Conservation (phyloP, 371 early-diverging fungal genomes). For the Coemansia sp. region DNA sequence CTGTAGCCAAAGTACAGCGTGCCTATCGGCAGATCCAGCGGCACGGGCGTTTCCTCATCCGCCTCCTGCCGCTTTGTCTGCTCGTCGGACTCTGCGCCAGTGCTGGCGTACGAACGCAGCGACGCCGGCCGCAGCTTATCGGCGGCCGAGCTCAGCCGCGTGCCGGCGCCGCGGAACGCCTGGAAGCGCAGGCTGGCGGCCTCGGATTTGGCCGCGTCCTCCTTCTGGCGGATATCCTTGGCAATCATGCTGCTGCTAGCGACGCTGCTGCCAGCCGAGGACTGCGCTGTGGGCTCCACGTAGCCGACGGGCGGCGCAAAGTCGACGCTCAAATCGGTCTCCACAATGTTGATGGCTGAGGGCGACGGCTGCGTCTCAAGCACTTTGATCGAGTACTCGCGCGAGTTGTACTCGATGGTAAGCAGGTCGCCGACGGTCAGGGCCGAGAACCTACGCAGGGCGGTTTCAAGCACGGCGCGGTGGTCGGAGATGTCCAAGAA, state of each 20-base stretch:
- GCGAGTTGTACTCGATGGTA: constrained; percentile 89
- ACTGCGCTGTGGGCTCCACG: constrained; percentile 73
- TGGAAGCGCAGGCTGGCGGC: constrained; percentile 21
- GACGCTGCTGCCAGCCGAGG: too few relatives aligned
- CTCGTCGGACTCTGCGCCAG: background rate
- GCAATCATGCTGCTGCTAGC: constrained; percentile 36
- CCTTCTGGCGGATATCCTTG: constrained; percentile 25
- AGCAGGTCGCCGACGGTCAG: constrained; percentile 95
- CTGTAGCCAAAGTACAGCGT: constrained; percentile 88
- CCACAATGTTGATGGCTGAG: constrained; percentile 89
- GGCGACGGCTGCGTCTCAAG: constrained; percentile 86
- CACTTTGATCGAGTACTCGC: constrained; percentile 86
- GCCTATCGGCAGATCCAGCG: constrained; percentile 84
- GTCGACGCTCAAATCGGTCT: constrained; percentile 99
- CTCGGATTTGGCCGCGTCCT: constrained; percentile 25
- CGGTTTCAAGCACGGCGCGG: constrained; percentile 96
- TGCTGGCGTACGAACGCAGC: constrained; percentile 26
- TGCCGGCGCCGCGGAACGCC: constrained; percentile 30
- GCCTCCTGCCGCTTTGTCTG: too few relatives aligned
- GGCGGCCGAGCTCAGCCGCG: constrained; percentile 12
- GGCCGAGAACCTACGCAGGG: constrained; percentile 93
- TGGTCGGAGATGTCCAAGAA: constrained; percentile 99
- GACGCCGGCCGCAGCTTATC: background rate
- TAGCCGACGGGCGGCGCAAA: constrained; percentile 99
- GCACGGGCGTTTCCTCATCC: constrained; percentile 58